Evolutionary conservation across 768 basidiomycete genomes (phyloP).

Genomic region (Pulveroboletus sp.): DNA sequence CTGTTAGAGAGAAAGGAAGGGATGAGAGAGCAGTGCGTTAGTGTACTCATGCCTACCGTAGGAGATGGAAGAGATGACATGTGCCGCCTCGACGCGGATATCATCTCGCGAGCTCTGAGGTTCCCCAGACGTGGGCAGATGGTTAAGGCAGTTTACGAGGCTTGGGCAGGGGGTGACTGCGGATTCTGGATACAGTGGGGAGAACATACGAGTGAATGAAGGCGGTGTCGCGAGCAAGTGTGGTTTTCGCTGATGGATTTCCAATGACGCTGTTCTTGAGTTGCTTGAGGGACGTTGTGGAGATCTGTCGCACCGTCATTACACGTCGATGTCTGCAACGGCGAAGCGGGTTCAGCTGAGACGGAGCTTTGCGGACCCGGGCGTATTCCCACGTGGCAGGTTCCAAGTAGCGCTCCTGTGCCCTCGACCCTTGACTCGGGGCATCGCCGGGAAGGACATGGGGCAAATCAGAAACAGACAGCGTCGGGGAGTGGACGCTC

Average conservation of each 20-base stretch:
- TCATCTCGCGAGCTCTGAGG: constrained; percentile 42
- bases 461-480: no score
- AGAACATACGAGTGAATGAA: constrained; percentile 51
- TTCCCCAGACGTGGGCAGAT: constrained; percentile 30
- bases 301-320: constrained; percentile 31
- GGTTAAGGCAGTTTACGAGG: constrained; percentile 57
- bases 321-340: constrained; percentile 40
- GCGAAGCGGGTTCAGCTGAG: neutral
- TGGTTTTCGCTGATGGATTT: constrained; percentile 66
- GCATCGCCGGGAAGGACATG: no score
- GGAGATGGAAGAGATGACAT: constrained; percentile 68
- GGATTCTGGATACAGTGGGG: neutral
- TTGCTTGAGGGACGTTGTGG: constrained; percentile 45
- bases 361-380: neutral
- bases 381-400: neutral
- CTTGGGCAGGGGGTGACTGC: constrained; percentile 31
- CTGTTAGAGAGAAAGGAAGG: constrained; percentile 27
- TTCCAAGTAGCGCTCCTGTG: no score
- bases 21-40: neutral
- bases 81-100: constrained; percentile 66
- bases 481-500: no score
- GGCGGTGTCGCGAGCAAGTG: constrained; percentile 49
- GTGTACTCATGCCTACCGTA: constrained; percentile 42
- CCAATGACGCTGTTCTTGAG: constrained; percentile 77
- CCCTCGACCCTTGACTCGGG: no score